phyloP scores from a whole-genome alignment of 169 alveolate species.

The Cryptosporidium sp. region DNA sequence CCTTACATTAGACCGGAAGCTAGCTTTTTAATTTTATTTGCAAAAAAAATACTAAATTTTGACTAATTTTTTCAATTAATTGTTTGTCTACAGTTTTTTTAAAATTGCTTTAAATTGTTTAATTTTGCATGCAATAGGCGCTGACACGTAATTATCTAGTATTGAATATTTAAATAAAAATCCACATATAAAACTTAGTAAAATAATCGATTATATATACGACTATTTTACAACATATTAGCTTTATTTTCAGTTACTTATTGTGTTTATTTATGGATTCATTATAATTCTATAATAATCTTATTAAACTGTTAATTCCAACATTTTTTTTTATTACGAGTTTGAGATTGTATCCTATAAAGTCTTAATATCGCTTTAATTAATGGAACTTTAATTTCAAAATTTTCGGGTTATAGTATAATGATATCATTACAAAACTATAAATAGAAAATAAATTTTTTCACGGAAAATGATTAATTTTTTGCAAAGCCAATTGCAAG shows the following conservation, averaged over 20 bases:
- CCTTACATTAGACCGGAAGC: too few relatives aligned
- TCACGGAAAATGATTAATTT: neutral
- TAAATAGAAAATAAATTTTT: neutral
- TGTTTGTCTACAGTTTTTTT: neutral
- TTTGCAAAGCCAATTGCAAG: neutral
- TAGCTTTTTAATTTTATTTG: neutral
- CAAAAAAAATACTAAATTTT: neutral
- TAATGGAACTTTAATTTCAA: neutral
- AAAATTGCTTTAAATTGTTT: neutral
- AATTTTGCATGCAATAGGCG: conserved; percentile 17
- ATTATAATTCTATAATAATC: too few relatives aligned
- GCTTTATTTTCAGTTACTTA: too few relatives aligned
- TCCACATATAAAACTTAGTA: neutral
- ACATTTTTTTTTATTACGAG: neutral
- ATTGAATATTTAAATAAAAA: neutral
- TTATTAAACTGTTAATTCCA: neutral
- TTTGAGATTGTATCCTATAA: too few relatives aligned
- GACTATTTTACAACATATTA: neutral
- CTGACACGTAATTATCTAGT: conserved; percentile 15
- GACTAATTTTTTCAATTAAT: neutral
- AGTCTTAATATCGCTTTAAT: neutral
- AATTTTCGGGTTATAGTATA: neutral
- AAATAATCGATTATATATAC: neutral
- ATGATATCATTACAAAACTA: neutral
- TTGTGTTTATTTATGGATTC: neutral